Evolutionary conservation across 495 filamentous ascomycete genomes (phyloP).

Genomic region (Aspergillus heteromorphus): DNA sequence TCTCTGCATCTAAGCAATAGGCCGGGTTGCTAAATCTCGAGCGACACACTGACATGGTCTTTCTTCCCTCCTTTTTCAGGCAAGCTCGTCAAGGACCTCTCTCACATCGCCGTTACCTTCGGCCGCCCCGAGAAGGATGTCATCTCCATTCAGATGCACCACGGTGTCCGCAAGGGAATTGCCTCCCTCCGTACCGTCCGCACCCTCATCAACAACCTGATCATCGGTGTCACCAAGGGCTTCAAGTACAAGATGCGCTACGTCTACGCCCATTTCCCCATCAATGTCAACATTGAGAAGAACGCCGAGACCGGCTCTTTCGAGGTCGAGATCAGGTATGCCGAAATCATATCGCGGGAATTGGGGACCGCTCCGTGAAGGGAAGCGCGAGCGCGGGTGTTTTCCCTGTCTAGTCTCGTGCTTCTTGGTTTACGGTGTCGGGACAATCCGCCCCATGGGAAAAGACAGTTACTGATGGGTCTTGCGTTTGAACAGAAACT

Average conservation of each 20-base stretch:
- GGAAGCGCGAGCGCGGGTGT: too few relatives aligned
- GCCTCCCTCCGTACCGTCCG: constrained; percentile 97
- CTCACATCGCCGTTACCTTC: constrained; percentile 95
- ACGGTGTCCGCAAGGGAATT: constrained; percentile 94
- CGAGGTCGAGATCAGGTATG: constrained; percentile 97
- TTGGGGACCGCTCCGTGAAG: not conserved
- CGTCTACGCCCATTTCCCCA: constrained; percentile 99
- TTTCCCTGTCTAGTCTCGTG: not conserved
- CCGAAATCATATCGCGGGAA: constrained; percentile 11
- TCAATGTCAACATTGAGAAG: constrained; percentile 99
- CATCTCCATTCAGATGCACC: constrained; percentile 95
- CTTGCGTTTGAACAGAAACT: constrained; percentile 63
- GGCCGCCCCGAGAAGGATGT: constrained; percentile 69
- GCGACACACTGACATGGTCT: constrained; percentile 9
- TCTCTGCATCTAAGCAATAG: not conserved
- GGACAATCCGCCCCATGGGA: not conserved
- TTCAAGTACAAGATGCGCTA: constrained; percentile 99
- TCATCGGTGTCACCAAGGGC: constrained; percentile 95
- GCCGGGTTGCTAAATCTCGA: not conserved
- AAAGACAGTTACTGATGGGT: constrained; percentile 13
- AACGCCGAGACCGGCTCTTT: constrained; percentile 80
- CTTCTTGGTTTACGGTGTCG: not conserved
- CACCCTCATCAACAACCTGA: constrained; percentile 94
- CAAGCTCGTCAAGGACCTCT: constrained; percentile 93
- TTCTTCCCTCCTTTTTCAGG: constrained; percentile 41